Conservation (phyloP, 2,329 filamentous ascomycete species). For the Colletotrichum melonis region DNA sequence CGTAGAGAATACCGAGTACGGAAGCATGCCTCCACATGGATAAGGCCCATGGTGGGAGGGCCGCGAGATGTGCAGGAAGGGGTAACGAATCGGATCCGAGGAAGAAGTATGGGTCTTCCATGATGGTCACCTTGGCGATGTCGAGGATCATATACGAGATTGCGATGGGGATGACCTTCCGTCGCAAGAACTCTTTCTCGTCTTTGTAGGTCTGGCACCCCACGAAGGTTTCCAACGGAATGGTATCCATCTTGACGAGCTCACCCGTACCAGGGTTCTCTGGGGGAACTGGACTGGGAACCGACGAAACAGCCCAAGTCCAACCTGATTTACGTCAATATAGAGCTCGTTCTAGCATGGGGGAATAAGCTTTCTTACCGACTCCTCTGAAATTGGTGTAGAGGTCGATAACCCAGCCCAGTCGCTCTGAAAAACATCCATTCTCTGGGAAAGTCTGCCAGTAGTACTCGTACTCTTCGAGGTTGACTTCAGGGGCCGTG, state of each 20-base stretch:
- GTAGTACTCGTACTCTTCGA: conserved; percentile 59
- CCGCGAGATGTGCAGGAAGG: conserved; percentile 55
- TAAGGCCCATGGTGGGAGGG: conserved; percentile 57
- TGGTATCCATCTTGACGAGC: conserved; percentile 52
- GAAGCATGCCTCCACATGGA: conserved; percentile 67
- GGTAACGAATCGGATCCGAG: conserved; percentile 55
- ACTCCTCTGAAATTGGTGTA: conserved; percentile 64
- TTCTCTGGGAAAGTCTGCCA: conserved; percentile 70
- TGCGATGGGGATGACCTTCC: conserved; percentile 58
- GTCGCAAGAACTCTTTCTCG: conserved; percentile 56
- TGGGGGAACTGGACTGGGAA: conserved; percentile 58
- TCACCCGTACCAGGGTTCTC: conserved; percentile 51
- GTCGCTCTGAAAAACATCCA: conserved; percentile 58
- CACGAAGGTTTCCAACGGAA: conserved; percentile 53
- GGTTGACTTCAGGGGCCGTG: conserved; percentile 22
- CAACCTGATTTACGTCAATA: conserved; percentile 56
- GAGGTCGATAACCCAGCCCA: conserved; percentile 69
- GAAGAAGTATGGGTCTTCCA: conserved; percentile 83
- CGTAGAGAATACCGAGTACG: conserved; percentile 66
- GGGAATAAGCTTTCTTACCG: conserved; percentile 50
- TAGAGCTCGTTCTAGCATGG: background rate
- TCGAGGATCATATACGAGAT: conserved; percentile 77
- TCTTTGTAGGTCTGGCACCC: conserved; percentile 60
- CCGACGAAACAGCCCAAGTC: conserved; percentile 64
- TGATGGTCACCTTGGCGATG: conserved; percentile 73